Conservation (phyloP, 805 yeast genomes). For the Candida ulmi region DNA sequence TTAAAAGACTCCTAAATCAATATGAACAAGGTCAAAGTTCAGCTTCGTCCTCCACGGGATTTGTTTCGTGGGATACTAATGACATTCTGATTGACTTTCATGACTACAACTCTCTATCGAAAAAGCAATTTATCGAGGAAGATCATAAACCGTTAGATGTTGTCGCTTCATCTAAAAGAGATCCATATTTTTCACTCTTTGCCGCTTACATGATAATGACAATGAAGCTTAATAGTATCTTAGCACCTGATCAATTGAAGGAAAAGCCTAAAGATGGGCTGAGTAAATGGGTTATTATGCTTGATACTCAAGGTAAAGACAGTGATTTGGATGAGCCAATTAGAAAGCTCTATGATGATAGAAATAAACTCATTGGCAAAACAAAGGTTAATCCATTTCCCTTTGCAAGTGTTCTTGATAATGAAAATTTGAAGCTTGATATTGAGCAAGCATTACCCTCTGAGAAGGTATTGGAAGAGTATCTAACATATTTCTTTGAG, state of each 20-base stretch:
- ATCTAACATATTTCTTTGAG: constrained; percentile 35
- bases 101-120: constrained; percentile 11
- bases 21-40: neutral
- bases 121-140: constrained; percentile 14
- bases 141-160: constrained; percentile 17
- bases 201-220: constrained; percentile 1
- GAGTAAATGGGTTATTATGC: constrained; percentile 15
- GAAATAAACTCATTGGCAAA: constrained; percentile 3
- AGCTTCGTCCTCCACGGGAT: no score
- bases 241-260: constrained; percentile 10
- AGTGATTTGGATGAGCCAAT: constrained; percentile 5
- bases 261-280: no score
- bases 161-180: constrained; percentile 11
- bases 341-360: constrained; percentile 5
- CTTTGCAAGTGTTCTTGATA: constrained; percentile 9
- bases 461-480: constrained; percentile 31
- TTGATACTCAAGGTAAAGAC: constrained; percentile 12
- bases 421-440: constrained; percentile 25
- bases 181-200: constrained; percentile 16
- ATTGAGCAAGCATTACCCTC: constrained; percentile 31
- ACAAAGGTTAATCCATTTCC: constrained; percentile 2
- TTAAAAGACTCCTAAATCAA: neutral
- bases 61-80: no score
- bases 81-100: constrained; percentile 8
- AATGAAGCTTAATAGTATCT: neutral